Base-by-base conservation (phyloP, 305 asterid species). In the Fraxinus angustifolia region DNA sequence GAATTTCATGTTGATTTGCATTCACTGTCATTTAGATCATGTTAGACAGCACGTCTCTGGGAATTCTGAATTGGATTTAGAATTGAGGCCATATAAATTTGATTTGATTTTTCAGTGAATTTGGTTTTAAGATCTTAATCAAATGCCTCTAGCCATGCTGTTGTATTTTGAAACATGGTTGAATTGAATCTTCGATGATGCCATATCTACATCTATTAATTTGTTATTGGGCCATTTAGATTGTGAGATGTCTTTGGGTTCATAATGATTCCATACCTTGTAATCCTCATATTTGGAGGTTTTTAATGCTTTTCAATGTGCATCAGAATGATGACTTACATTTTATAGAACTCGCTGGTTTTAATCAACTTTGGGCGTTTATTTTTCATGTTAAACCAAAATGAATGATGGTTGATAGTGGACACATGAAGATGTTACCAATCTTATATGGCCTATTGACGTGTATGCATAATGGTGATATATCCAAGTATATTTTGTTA, bases 291-390 rank as follows among this genome's bases (percentile, higher is more conserved):
- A 60, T 19, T 77, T 68, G 73, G 71, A 60, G 60, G 30, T 78
- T 82, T 79, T 78, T n/a, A 74, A 83, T 68, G 73, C 58, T 75
- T 75, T 75, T 53, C 31, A 28, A 30, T 72, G 75, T 79, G 71
- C 79, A 73, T 48, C 42, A 56, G 87, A 76, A 70, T 53, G 58
- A 34, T 31, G 75, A 75, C 75, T 38, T 80, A 73, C 40, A 77
- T 82, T 79, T 83, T 71, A 72, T 56, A 14, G 31, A 73, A 38
- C 77, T 78, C 76, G 14, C 56, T 28, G 48, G 26, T 76, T 14
- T 16, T 82, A 45, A 23, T 77, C 35, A n/a, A 56, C 70, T 17
- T n/a, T 30, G 70, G 77, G 31, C 31, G 26, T 65, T 73, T 48
- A 5, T 62, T 33, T 76, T 42, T 81, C 71, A 76, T 56, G 23